phyloP scores from a whole-genome alignment of 208 protist genomes.

The Trypanosoma mega region DNA sequence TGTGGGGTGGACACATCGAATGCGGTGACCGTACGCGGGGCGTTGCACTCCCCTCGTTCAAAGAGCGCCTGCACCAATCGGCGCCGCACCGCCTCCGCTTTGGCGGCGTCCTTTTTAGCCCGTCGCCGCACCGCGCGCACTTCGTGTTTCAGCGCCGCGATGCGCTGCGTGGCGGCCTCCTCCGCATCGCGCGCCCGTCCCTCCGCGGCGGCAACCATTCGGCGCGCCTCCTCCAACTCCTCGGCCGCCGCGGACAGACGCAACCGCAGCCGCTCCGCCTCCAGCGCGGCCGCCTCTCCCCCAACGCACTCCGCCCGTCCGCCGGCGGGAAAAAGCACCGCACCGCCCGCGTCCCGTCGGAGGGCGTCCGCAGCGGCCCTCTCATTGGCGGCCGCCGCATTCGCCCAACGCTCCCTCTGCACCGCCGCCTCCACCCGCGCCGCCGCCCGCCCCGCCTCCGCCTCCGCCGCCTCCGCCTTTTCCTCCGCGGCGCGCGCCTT shows the following conservation, averaged over 20 bases:
- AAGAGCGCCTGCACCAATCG: conserved; percentile 57
- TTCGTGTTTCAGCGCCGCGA: conserved; percentile 44
- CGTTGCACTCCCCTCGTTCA: conserved; percentile 33
- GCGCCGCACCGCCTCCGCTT: conserved; percentile 49
- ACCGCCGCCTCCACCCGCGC: conserved; percentile 24
- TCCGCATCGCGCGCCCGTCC: conserved; percentile 41
- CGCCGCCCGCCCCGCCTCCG: conserved; percentile 2
- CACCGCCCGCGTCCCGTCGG: conserved; percentile 60
- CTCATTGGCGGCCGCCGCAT: conserved; percentile 1
- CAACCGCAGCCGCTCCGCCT: conserved; percentile 53
- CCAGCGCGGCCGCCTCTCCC: conserved; percentile 36
- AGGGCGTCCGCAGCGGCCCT: conserved; percentile 14
- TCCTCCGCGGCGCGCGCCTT: conserved; percentile 18
- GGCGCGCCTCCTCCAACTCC: conserved; percentile 44
- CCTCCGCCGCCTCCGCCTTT: conserved; percentile 35
- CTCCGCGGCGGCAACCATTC: conserved; percentile 34
- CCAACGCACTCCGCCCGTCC: conserved; percentile 21
- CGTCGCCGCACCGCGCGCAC: conserved; percentile 50
- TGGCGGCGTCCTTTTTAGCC: conserved; percentile 38
- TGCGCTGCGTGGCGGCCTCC: conserved; percentile 44
- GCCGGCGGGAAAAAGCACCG: too few relatives aligned
- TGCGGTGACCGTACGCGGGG: neutral
- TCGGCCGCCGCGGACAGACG: conserved; percentile 42
- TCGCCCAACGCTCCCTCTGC: conserved; percentile 2
- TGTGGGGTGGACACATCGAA: too few relatives aligned